These are phyloP conservation scores for Phytophthora sansomeana DNA, from an alignment of 352 stramenopile genomes.

Conservation along the genomic window DNA sequence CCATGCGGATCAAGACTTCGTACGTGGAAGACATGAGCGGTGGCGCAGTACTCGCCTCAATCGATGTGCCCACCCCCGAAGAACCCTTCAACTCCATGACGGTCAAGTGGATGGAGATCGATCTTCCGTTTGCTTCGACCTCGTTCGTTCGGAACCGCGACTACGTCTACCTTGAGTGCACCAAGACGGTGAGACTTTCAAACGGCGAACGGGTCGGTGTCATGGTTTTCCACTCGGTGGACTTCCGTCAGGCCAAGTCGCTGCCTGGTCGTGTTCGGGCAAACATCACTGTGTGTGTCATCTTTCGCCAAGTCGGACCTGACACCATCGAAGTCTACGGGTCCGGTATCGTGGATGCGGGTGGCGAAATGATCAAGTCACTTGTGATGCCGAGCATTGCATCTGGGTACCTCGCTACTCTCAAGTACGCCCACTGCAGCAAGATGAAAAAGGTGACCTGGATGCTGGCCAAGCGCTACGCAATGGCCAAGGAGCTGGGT, in stretches of 20 bases:
- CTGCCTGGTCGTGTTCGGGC: conserved; percentile 47
- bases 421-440: conserved; percentile 48
- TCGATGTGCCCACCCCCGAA: conserved; percentile 48
- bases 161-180: conserved; percentile 58
- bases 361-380: conserved; percentile 39
- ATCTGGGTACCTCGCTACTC: conserved; percentile 26
- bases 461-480: conserved; percentile 36
- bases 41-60: conserved; percentile 45
- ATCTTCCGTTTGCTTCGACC: conserved; percentile 38
- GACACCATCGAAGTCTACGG: conserved; percentile 59
- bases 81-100: conserved; percentile 53
- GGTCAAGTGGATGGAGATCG: conserved; percentile 51
- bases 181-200: conserved; percentile 35
- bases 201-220: conserved; percentile 52
- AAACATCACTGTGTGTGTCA: conserved; percentile 56
- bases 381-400: conserved; percentile 38
- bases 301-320: conserved; percentile 57
- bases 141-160: conserved; percentile 48
- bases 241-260: conserved; percentile 50
- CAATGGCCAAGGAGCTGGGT: conserved; percentile 27
- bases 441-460: conserved; percentile 51
- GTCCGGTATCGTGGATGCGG: conserved; percentile 36
- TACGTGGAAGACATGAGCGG: conserved; percentile 58
- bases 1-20: conserved; percentile 48
- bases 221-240: conserved; percentile 57